A percentile compares a stretch with the other conserved stretches of the same genome.
phyloP scores from a whole-genome alignment of 176 grass and related monocot genomes.

The Thinopyrum elongatum region DNA sequence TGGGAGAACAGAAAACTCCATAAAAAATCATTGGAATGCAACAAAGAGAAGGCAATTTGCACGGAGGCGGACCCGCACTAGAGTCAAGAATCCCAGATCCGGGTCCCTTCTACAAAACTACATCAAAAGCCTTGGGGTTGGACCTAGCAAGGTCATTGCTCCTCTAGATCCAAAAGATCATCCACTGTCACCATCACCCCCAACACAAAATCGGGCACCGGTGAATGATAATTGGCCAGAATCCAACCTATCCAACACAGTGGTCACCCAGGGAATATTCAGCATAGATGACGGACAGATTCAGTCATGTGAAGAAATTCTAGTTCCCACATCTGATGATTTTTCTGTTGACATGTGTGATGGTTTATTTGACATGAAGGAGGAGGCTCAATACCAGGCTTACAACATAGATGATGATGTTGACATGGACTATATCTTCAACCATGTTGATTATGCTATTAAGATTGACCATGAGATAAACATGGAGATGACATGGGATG shows the following conservation, averaged over 20 bases:
- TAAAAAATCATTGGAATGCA: conserved; percentile 98
- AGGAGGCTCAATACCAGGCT: conserved; percentile 25
- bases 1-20: conserved; percentile 87
- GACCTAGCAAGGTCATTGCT: not conserved
- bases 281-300: not conserved
- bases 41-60: conserved; percentile 76
- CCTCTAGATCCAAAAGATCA: not conserved
- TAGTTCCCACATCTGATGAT: conserved; percentile 30
- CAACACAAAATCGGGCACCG: not conserved
- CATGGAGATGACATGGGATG: conserved; percentile 61
- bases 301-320: conserved; percentile 16
- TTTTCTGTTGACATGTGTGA: conserved; percentile 39
- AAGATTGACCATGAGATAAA: conserved; percentile 29
- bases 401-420: conserved; percentile 26
- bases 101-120: conserved; percentile 72
- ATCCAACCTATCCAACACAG: not conserved
- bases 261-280: not conserved
- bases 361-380: conserved; percentile 30
- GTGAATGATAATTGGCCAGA: not conserved
- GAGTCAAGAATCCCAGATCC: conserved; percentile 51
- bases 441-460: conserved; percentile 37
- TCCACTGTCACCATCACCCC: not conserved
- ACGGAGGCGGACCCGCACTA: conserved; percentile 30
- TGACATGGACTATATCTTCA: conserved; percentile 34
- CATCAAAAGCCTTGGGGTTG: conserved; percentile 66